Conservation (phyloP, 2,329 filamentous ascomycete species). For the Pyrenophora seminiperda region DNA sequence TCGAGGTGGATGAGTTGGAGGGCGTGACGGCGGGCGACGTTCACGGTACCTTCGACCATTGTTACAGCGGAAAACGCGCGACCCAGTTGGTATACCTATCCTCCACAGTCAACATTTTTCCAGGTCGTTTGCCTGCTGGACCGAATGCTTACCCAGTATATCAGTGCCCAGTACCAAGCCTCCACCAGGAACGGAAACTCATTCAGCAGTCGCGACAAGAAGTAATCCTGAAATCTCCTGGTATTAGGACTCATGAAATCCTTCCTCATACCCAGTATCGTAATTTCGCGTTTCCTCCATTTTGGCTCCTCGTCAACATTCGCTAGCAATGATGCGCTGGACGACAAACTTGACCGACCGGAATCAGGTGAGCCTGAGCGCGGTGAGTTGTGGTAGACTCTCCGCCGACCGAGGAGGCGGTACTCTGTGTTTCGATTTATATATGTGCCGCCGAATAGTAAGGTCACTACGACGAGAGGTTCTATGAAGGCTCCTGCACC, state of each 20-base stretch:
- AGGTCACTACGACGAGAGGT: conserved; percentile 64
- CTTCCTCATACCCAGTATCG: conserved; percentile 53
- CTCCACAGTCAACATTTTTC: neutral
- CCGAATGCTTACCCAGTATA: conserved; percentile 69
- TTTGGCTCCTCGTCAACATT: conserved; percentile 48
- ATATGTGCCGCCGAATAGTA: conserved; percentile 66
- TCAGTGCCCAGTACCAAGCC: conserved; percentile 76
- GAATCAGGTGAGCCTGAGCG: conserved; percentile 52
- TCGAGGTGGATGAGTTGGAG: conserved; percentile 71
- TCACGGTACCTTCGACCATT: conserved; percentile 69
- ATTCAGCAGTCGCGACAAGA: conserved; percentile 67
- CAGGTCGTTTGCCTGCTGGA: neutral
- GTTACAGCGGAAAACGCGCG: conserved; percentile 73
- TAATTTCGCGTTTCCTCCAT: conserved; percentile 59
- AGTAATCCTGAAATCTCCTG: conserved; percentile 61
- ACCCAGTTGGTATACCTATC: conserved; percentile 73
- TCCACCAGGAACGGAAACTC: conserved; percentile 75
- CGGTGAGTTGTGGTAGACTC: conserved; percentile 28
- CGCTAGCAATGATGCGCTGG: conserved; percentile 51
- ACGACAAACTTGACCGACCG: conserved; percentile 47
- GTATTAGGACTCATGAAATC: conserved; percentile 67
- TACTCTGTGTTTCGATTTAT: conserved; percentile 60
- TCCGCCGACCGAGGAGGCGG: conserved; percentile 40
- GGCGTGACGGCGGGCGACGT: conserved; percentile 71
- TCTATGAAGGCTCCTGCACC: conserved; percentile 64